Base-by-base conservation (phyloP, 2,329 filamentous ascomycete genomes). In the Trichoderma semiorbis region DNA sequence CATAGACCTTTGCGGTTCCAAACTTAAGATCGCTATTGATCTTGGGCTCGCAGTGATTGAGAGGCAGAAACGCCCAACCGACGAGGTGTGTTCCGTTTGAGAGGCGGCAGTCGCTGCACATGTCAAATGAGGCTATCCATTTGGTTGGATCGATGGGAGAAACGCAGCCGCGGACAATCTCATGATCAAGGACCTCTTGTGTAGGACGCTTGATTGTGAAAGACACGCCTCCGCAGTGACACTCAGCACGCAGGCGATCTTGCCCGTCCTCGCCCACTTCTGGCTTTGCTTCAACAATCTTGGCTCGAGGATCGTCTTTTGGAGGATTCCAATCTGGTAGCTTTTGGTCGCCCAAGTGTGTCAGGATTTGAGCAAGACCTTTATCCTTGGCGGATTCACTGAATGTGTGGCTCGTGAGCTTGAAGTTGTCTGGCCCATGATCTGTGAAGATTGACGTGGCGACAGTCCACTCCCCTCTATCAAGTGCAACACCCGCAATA, bases 211-310 rank as follows among this genome's bases (percentile, higher is more conserved):
- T 74, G 34, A 87, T 78, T 6, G 82, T 83, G 75, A 87, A 86
- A 5, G 81, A 83, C 0, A 87, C 82, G 11, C 85, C 84, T 53
- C 82, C 83, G 71, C 85, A 87, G 70, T 82, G 79, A 73, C 85
- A 87, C 72, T 85, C 73, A 0, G 80, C 85, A 0, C 81, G 80
- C 12, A 87, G 79, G 21, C 80, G 75, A 47, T 85, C 81, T 55
- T 80, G 75, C 11, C 83, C 83, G 10, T 81, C 75, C 0, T 70
- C 64, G 6, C 81, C 82, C 8, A 79, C 68, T 72, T 83, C 81
- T 0, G 75, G 72, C 60, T 77, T 24, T 6, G 77, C 73, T 55
- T 78, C 75, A 34, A 79, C 73, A 7, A 78, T 53, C 55, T 77
- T 77, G 36, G 76, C 78, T 24, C 74, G 71, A 12, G 78, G 74